Evolutionary conservation across 768 basidiomycete species (phyloP).

Genomic region (Mycena sanguinolenta): DNA sequence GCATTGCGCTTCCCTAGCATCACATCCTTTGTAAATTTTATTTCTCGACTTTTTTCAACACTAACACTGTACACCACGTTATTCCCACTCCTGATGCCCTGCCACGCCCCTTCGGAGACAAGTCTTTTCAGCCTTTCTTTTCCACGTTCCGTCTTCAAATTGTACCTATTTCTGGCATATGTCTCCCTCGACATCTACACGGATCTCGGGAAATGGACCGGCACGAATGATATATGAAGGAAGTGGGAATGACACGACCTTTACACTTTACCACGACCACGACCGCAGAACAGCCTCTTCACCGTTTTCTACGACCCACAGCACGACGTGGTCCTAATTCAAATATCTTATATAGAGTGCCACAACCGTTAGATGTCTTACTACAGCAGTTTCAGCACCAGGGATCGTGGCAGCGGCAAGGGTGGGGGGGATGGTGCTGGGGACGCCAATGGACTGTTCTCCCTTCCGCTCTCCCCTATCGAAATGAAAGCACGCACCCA

Average conservation of each 20-base stretch:
- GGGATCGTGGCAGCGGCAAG: neutral
- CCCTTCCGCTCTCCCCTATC: constrained; percentile 40
- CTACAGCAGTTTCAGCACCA: neutral
- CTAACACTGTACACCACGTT: no score
- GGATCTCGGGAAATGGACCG: neutral
- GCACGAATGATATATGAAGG: neutral
- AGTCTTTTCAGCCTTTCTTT: neutral
- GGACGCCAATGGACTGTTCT: neutral
- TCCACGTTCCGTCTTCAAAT: neutral
- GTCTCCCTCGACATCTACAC: neutral
- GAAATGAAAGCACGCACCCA: constrained; percentile 60
- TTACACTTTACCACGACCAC: neutral
- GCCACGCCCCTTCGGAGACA: neutral
- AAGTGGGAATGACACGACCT: constrained; percentile 7
- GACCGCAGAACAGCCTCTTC: neutral
- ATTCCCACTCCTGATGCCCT: neutral
- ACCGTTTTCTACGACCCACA: neutral
- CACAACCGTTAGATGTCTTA: neutral
- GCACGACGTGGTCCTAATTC: neutral
- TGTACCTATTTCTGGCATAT: constrained; percentile 5
- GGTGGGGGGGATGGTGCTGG: neutral
- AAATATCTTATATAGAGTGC: neutral
- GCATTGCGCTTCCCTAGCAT: no score
- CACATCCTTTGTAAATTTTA: no score
- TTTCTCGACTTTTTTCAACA: no score